Base-by-base conservation (phyloP, 2,329 filamentous ascomycete species). In the Calonectria hongkongensis region DNA sequence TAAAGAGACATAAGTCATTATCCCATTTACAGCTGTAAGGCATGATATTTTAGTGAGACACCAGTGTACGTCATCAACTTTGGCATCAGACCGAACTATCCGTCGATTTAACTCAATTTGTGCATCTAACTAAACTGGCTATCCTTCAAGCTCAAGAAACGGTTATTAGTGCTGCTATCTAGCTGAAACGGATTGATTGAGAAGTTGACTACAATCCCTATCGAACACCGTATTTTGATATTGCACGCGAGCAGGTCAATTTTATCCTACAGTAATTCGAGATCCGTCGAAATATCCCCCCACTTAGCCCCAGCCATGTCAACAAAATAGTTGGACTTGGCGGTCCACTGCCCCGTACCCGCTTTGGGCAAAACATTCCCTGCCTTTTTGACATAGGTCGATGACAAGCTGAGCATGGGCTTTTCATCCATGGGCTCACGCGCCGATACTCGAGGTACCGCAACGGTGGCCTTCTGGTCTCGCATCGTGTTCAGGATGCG, bases 401-500 rank as follows among this genome's bases (percentile, higher is more conserved):
- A 87, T 6, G 81, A 87, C 10, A 91, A 75, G 13, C 82, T 84
- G 70, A 90, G 79, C 41, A 88, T 79, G 1, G 82, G 81, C 70
- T 79, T 79, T 15, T 83, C 83, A 27, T 85, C 77, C 80, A 88
- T 84, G 15, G 75, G 33, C 7, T 27, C 39, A 15, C 12, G 21
- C 15, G 33, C 4, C 2, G 54, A 36, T 21, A 41, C 54, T 8
- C 84, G 79, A 0, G 91, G 90, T 1, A 86, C 84, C 0, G 87
- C 87, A 15, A 81, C 83, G 0, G 81, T 82, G 4, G 85, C 83
- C 0, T 84, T 83, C 12, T 87, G 83, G 7, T 84, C 80, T 15
- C 83, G 76, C 87, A 92, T 89, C 66, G 85, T 77, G 6, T 87
- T 87, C 67, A 91, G 76, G 5, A 93, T 80, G 0, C 90, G 85